Conservation (phyloP, 108 stramenopile species). For the Cylindrotheca closterium region DNA sequence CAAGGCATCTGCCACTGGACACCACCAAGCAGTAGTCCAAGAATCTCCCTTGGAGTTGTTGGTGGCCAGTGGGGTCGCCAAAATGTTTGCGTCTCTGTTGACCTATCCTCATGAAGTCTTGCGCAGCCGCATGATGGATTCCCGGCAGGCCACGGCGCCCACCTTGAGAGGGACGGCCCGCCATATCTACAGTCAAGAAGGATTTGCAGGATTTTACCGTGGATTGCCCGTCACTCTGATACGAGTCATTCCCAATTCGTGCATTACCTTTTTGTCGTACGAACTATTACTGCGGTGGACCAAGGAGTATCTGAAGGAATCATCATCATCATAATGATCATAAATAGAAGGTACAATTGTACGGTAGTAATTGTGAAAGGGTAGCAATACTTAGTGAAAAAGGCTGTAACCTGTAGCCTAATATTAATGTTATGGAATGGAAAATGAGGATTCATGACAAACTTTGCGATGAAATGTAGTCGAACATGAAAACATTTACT, state of each 20-base stretch:
- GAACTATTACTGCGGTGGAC: conserved; percentile 76
- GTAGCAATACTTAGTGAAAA: no score
- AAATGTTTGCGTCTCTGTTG: conserved; percentile 77
- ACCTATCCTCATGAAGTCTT: conserved; percentile 94
- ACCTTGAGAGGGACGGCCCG: conserved; percentile 41
- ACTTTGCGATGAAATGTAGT: no score
- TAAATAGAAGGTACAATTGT: neutral
- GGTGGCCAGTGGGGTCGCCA: conserved; percentile 68
- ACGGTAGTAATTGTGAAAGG: neutral
- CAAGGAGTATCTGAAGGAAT: conserved; percentile 31
- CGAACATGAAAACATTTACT: no score
- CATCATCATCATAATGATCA: neutral
- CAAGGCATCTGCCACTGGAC: conserved; percentile 18
- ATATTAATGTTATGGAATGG: no score
- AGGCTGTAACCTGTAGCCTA: no score
- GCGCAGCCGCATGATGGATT: conserved; percentile 89
- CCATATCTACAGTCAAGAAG: conserved; percentile 66
- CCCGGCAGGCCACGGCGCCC: conserved; percentile 36
- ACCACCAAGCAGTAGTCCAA: neutral
- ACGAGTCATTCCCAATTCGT: conserved; percentile 88
- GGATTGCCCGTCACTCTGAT: conserved; percentile 79
- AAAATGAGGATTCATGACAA: no score
- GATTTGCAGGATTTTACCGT: conserved; percentile 68
- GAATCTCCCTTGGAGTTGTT: conserved; percentile 76
- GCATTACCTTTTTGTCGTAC: conserved; percentile 86